Base-by-base conservation (phyloP, 257 asterid genomes). In the Misopates orontium region DNA sequence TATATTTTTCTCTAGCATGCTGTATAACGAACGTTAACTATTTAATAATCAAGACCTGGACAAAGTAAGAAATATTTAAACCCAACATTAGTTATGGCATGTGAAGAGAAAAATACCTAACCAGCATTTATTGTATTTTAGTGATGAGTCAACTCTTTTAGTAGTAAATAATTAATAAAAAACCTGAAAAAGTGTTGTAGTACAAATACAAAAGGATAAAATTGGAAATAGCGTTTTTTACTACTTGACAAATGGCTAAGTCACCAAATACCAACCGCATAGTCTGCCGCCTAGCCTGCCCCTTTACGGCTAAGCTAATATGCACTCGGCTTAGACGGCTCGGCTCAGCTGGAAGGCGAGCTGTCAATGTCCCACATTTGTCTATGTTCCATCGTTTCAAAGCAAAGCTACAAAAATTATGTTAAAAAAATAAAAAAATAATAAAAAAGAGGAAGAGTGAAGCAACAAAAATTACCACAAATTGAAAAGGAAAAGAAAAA, bases 271-370 rank as follows among this genome's bases (percentile, higher is more conserved):
- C 42, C 44, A 54, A 40, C 64, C 47, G 21, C 25, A 41, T 54
- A 4, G 40, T 21, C 62, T 40, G 16, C 52, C 42, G 18, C 42
- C 56, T 21, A 8, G 18, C 42, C 56, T 21, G 16, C 28, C 18
- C 20, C 49, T 24, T 59, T 51, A 31, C 74, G 66, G 73, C 66
- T 59, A 5, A 22, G 59, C 71, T 10, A 53, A 58, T 64, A 47
- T 55, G 50, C 13, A 21, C 39, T 53, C 58, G 14, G 64, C 23
- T 40, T 32, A 11, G 18, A 23, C 14, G 6, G 19, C 20, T 49
- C 68, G 55, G 76, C 78, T 65, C 56, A 54, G 73, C 68, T 64
- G 57, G 75, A 75, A 72, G 83, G 83, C 67, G 36, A 72, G 83
- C 78, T 71, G 82, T 81, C 81, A 24, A 16, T 72, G 75, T 72